Percentiles rank a stretch among this genome's conserved stretches.
These are phyloP conservation scores for Cerioporus squamosus DNA, from an alignment of 1,284 basidiomycete genomes.

Conservation along the genomic window DNA sequence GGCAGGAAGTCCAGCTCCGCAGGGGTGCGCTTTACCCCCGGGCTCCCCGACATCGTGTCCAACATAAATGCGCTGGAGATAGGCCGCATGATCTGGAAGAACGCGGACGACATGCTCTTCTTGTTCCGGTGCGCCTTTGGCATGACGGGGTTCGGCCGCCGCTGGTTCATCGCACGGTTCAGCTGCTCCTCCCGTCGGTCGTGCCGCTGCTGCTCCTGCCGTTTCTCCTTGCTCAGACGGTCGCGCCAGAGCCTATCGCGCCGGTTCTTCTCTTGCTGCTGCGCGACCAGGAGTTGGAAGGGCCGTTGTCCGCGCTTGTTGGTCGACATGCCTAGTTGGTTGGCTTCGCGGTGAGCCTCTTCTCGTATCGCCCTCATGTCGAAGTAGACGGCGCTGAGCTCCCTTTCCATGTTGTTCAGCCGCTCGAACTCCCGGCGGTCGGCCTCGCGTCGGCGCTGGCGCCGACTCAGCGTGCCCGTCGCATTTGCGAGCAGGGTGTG, in stretches of 20 bases:
- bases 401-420: slow-evolving; percentile 72
- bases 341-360: slow-evolving; percentile 68
- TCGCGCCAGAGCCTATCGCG: slow-evolving; percentile 71
- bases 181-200: slow-evolving; percentile 77
- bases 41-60: slow-evolving; percentile 50
- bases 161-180: slow-evolving; percentile 65
- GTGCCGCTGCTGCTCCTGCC: slow-evolving; percentile 67
- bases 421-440: slow-evolving; percentile 74
- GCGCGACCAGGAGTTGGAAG: slow-evolving; percentile 63
- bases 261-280: slow-evolving; percentile 79
- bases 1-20: slow-evolving; percentile 76
- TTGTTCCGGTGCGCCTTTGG: slow-evolving; percentile 80
- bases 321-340: slow-evolving; percentile 46
- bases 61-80: slow-evolving; percentile 81
- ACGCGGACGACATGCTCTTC: slow-evolving; percentile 80
- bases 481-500: slow-evolving; percentile 64
- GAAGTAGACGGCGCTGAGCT: slow-evolving; percentile 59
- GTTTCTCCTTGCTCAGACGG: slow-evolving; percentile 72
- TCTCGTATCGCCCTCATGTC: slow-evolving; percentile 74
- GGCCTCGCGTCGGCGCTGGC: slow-evolving; percentile 53
- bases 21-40: slow-evolving; percentile 57
- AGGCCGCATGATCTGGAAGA: slow-evolving; percentile 84
- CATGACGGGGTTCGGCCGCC: slow-evolving; percentile 52
- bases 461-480: slow-evolving; percentile 45
- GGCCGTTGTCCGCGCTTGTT: slow-evolving; percentile 62